Base-by-base conservation (phyloP, 768 basidiomycete genomes). In the Leccinum obscurum region DNA sequence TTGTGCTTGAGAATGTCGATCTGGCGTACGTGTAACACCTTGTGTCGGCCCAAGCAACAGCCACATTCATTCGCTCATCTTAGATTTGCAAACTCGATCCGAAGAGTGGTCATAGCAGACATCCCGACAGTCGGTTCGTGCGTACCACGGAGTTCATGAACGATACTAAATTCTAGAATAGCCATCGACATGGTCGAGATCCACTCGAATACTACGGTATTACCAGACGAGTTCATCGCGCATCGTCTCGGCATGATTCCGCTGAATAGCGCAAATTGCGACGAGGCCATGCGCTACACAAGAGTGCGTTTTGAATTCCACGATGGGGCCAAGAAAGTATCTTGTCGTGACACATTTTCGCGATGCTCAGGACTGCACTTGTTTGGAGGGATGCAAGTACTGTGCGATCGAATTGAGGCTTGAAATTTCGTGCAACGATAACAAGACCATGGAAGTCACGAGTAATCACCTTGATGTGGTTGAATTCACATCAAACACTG, bases 171-270 rank as follows among this genome's bases (percentile, higher is more conserved):
- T 51, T 7, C 14, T 35, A 53, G 22, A 28, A 46, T 68, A 98
- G 97, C 95, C 37, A 98, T 99, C 64, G 97, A 99, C 78, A 89
- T 96, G 76, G 96, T 98, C 11, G 91, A 94, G 75, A 90, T 98
- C 64, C 84, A 89, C 60, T 83, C 83, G 57, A 99, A 99, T 73
- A 94, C 26, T 99, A 87, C 92, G 2, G 95, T 97, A 4, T 77
- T 99, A 22, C 93, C 95, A 2, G 97, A 99, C 76, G 97, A 99
- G 77, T 97, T 95, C 77, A 90, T 99, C 62, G 93, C 95, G 0
- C 97, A 99, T 75, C 86, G 97, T 54, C 80, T 99, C 32, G 97
- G 97, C 24, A 90, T 97, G 85, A 82, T 99, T 30, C 97, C 97
- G 8, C 80, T 99, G 24, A 80, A 89, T 54, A 95, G 93, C 74